Percentiles rank a stretch among this genome's conserved stretches.
Conservation (phyloP, 2,329 filamentous ascomycete species). For the Ceratocystis destructans region DNA sequence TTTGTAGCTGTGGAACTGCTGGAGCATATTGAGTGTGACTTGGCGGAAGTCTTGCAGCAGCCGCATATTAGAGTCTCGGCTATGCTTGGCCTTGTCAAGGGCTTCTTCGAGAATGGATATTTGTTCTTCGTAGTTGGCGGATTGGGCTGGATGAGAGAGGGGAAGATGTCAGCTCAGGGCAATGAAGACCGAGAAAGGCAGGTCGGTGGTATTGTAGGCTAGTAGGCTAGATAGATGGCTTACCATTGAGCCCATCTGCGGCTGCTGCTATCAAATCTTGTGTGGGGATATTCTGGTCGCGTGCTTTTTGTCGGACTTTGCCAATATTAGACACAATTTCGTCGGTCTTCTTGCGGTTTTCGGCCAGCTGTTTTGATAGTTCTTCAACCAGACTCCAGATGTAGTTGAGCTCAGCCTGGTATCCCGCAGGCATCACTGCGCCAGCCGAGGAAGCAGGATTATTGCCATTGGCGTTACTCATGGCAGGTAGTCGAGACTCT, state of each 20-base stretch:
- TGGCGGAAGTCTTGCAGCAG: conserved; percentile 46
- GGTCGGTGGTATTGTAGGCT: background rate
- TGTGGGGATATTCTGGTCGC: conserved; percentile 39
- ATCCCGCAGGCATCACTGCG: conserved; percentile 49
- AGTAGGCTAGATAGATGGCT: conserved; percentile 17
- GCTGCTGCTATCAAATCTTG: conserved; percentile 44
- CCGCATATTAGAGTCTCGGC: conserved; percentile 46
- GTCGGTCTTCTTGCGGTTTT: conserved; percentile 47
- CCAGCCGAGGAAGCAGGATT: conserved; percentile 29
- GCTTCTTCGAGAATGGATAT: conserved; percentile 48
- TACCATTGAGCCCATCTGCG: conserved; percentile 44
- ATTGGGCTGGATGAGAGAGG: conserved; percentile 33
- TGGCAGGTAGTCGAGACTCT: background rate
- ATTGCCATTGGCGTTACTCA: conserved; percentile 15
- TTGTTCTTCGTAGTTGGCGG: conserved; percentile 46
- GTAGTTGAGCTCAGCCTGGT: conserved; percentile 54
- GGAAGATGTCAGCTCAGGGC: background rate
- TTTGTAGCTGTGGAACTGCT: conserved; percentile 54
- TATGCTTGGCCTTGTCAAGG: conserved; percentile 47
- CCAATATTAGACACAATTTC: conserved; percentile 51
- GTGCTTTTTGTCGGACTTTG: conserved; percentile 44
- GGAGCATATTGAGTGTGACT: conserved; percentile 43
- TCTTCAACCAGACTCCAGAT: conserved; percentile 57
- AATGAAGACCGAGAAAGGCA: background rate
- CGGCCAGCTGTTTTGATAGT: conserved; percentile 47